phyloP scores from a whole-genome alignment of 495 filamentous ascomycete species.

The Podospora pseudoanserina region DNA sequence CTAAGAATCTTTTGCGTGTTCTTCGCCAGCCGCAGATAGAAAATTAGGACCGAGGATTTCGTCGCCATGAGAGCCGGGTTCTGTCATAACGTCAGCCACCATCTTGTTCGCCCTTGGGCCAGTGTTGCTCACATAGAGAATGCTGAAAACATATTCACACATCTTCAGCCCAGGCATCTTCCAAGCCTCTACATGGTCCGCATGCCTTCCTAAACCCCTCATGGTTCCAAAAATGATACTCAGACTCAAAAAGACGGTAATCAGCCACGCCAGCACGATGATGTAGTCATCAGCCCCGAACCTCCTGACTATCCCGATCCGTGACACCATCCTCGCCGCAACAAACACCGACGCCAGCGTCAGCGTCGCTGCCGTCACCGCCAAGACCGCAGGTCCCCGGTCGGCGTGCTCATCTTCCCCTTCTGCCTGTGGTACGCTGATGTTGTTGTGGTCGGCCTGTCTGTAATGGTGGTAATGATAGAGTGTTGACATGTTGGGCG shows the following conservation, averaged over 20 bases:
- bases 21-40: conserved; percentile 76
- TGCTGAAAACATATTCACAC: conserved; percentile 76
- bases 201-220: conserved; percentile 74
- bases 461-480: background rate
- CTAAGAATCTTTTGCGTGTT: conserved; percentile 66
- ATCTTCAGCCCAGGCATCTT: conserved; percentile 53
- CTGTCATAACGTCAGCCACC: conserved; percentile 37
- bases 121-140: conserved; percentile 69
- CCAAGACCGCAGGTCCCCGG: conserved; percentile 65
- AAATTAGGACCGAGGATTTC: conserved; percentile 88
- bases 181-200: conserved; percentile 52
- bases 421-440: background rate
- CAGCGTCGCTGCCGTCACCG: conserved; percentile 69
- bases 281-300: conserved; percentile 76
- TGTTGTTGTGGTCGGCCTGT: background rate
- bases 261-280: conserved; percentile 78
- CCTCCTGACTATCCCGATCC: conserved; percentile 66
- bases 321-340: conserved; percentile 64
- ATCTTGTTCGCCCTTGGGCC: background rate
- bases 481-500: background rate
- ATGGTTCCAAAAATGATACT: conserved; percentile 68
- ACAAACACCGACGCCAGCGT: conserved; percentile 68
- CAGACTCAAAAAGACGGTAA: conserved; percentile 74
- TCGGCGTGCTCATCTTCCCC: conserved; percentile 37
- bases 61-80: conserved; percentile 85